Evolutionary conservation across 2,329 filamentous ascomycete species (phyloP), one percentile per base, ranked within the genome.

Genomic region (Talaromyces amestolkiae): DNA sequence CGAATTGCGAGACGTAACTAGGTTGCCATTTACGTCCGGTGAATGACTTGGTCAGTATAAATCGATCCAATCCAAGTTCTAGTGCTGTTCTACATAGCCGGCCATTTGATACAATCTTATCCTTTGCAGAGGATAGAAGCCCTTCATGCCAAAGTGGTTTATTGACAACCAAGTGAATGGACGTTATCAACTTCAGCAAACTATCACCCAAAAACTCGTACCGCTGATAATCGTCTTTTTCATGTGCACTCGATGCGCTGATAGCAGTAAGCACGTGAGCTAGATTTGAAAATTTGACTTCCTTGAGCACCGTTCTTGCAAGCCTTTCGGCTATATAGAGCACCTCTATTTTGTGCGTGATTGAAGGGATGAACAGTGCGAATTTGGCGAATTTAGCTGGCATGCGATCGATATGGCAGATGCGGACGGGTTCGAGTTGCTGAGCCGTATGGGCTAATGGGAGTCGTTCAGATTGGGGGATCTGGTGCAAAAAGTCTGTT

Each of bases 201-300:
- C 87, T 88, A 72, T 98, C 94, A 0, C 95, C 95, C 0, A 97
- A 79, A 70, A 96, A 96, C 74, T 98, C 95, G 0, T 96, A 80
- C 2, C 90, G 83, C 71, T 98, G 90, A 73, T 97, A 97, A 69
- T 97, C 85, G 0, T 82, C 83, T 1, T 79, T 75, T 58, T 88
- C 87, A 2, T 76, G 73, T 0, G 91, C 87, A 1, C 82, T 82
- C 0, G 88, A 86, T 0, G 91, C 82, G 60, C 85, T 91, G 59
- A 96, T 89, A 1, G 93, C 92, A 10, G 86, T 88, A 1, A 87
- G 74, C 0, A 96, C 73, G 39, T 90, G 78, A 0, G 79, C 76
- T 3, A 86, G 68, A 68, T 90, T 76, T 0, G 75, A 75, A 41
- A 94, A 84, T 0, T 74, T 72, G 0, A 92, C 76, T 1, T 79